Evolutionary conservation across 2,329 filamentous ascomycete genomes (phyloP).

Genomic region (Coniochaeta pulveracea): DNA sequence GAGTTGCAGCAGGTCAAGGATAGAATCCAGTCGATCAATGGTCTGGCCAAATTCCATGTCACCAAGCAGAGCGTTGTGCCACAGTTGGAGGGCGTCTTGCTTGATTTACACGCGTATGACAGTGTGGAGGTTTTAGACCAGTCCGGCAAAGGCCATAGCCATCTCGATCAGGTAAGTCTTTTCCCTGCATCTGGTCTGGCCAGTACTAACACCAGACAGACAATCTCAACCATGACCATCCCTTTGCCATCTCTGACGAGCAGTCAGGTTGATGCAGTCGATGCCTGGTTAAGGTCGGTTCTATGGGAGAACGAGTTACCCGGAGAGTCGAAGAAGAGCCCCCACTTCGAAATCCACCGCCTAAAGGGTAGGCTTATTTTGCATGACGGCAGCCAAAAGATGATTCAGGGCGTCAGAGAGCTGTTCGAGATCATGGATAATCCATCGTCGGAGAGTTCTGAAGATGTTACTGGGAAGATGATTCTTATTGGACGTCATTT

Average conservation of each 20-base stretch:
- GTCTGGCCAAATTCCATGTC: constrained; percentile 70
- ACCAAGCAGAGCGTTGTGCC: constrained; percentile 75
- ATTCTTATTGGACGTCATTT: constrained; percentile 52
- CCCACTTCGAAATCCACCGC: constrained; percentile 69
- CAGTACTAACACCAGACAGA: constrained; percentile 30
- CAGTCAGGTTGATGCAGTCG: constrained; percentile 51
- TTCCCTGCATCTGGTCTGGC: constrained; percentile 5
- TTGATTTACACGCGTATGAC: constrained; percentile 91
- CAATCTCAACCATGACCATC: constrained; percentile 75
- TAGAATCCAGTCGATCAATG: constrained; percentile 78
- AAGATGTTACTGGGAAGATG: constrained; percentile 35
- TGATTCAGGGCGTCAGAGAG: constrained; percentile 86
- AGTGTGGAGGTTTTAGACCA: constrained; percentile 64
- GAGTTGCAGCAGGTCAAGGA: constrained; percentile 60
- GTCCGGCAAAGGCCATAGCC: constrained; percentile 69
- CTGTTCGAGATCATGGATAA: constrained; percentile 83
- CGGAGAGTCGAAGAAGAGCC: constrained; percentile 18
- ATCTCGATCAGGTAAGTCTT: constrained; percentile 75
- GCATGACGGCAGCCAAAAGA: constrained; percentile 51
- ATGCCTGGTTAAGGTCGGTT: constrained; percentile 71
- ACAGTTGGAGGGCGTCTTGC: constrained; percentile 69
- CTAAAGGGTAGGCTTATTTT: constrained; percentile 71
- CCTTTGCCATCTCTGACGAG: constrained; percentile 47
- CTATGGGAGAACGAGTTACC: constrained; percentile 71
- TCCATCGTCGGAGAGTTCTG: constrained; percentile 10